phyloP scores from a whole-genome alignment of 169 alveolate genomes.

The Plasmodium gonderi region DNA sequence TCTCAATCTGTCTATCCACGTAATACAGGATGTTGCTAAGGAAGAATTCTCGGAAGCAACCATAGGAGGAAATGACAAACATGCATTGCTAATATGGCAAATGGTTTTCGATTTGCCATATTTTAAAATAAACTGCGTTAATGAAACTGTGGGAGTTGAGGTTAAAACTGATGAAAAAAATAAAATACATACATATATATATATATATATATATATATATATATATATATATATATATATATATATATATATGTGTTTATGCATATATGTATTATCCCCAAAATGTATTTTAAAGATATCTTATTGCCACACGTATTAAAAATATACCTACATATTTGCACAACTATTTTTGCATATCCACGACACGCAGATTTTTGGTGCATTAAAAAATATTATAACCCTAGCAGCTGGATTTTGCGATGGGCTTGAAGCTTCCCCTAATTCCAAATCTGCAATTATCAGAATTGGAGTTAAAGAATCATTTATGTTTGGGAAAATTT shows the following conservation, averaged over 20 bases:
- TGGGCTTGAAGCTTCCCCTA: slow-evolving; percentile 92
- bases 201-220: background rate
- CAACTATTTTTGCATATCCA: background rate
- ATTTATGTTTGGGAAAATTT: slow-evolving; percentile 80
- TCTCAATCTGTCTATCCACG: background rate
- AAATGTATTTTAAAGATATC: too few species aligned
- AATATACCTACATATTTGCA: background rate
- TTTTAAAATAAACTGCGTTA: slow-evolving; percentile 90
- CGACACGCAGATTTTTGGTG: slow-evolving; percentile 89
- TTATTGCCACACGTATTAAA: too few species aligned
- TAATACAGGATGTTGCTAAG: slow-evolving; percentile 88
- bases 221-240: background rate
- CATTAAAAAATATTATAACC: slow-evolving; percentile 94
- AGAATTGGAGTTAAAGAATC: slow-evolving; percentile 93
- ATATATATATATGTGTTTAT: background rate
- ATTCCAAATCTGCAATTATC: slow-evolving; percentile 95
- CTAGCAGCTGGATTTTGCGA: slow-evolving; percentile 95
- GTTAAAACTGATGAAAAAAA: background rate
- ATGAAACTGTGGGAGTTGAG: slow-evolving; percentile 92
- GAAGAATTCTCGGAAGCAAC: slow-evolving; percentile 95
- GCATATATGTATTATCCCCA: too few species aligned
- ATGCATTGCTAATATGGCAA: slow-evolving; percentile 86
- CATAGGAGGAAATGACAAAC: slow-evolving; percentile 89
- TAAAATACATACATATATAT: background rate
- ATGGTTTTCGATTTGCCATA: slow-evolving; percentile 92